Base-by-base conservation (phyloP, 768 basidiomycete genomes). In the Lactarius tabidus region DNA sequence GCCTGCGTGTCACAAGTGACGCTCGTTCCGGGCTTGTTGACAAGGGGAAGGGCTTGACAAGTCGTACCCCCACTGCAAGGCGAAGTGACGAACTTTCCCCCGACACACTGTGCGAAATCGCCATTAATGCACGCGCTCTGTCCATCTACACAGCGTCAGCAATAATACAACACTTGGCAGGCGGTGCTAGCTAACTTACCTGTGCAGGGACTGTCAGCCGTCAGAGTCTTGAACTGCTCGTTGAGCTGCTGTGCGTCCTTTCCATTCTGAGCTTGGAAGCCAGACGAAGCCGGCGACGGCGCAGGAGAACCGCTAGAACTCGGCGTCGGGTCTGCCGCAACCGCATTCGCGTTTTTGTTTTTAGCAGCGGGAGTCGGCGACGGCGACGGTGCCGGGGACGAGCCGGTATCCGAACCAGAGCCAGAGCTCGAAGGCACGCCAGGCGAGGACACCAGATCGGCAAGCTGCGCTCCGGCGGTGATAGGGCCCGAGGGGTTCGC, bases 401-500 rank as follows among this genome's bases (percentile, higher is more conserved):
- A 15, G 29, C 38, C n/a, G 10, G 57, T 63, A 28, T 33, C 8
- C 33, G 33, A 33, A 33, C 62, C 38, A 17, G 60, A 51, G 18
- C 60, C 33, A 36, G 63, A 60, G 45, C 53, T 57, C 0, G 63
- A 45, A 26, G 59, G 65, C 43, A 53, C 64, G 68, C 80, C 79
- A 38, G 81, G 77, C 65, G 74, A 71, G 31, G 76, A 71, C 1
- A 75, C 74, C 45, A 77, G 66, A 55, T 74, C 73, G 33, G 72
- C 68, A 10, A 83, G 72, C 72, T 85, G 82, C 26, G 72, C 53
- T 20, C 84, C 83, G 69, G 82, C 82, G 6, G 83, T 59, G 62
- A 85, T 77, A 57, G 82, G 79, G 3, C 82, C 85, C 26, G 57
- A 66, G 14, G 81, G 72, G 65, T 82, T 71, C 10, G 83, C 84